phyloP scores from a whole-genome alignment of 352 stramenopile species.

The Pythium grandisporangium region DNA sequence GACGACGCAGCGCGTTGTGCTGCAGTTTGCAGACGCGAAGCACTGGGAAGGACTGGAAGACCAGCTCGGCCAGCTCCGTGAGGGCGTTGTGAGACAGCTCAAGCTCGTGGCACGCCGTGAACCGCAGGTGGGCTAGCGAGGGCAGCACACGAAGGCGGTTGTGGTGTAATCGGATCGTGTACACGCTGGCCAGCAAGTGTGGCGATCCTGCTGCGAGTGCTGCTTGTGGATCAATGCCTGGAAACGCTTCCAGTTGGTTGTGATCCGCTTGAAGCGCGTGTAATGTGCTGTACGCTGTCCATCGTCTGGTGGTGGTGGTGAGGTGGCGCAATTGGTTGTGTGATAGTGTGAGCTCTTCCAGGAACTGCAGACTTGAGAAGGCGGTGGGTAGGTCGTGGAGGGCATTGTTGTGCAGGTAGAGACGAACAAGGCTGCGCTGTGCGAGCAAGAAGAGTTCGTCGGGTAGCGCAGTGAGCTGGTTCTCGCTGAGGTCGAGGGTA shows the following conservation, averaged over 20 bases:
- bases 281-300: too few relatives aligned
- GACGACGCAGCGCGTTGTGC: conserved; percentile 21
- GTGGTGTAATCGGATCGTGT: conserved; percentile 13
- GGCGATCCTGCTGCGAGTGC: too few relatives aligned
- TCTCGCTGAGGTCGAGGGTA: conserved; percentile 12
- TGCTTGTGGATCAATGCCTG: too few relatives aligned
- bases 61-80: conserved; percentile 21
- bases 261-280: too few relatives aligned
- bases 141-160: conserved; percentile 10
- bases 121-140: conserved; percentile 6
- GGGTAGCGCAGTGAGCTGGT: conserved; percentile 23
- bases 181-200: too few relatives aligned
- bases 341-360: conserved; percentile 20
- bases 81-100: conserved; percentile 39
- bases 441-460: conserved; percentile 23
- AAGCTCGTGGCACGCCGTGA: conserved; percentile 25
- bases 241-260: too few relatives aligned
- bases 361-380: conserved; percentile 4
- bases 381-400: conserved; percentile 18
- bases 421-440: conserved; percentile 12
- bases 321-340: conserved; percentile 31
- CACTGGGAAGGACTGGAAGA: conserved; percentile 27
- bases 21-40: conserved; percentile 31
- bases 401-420: conserved; percentile 37
- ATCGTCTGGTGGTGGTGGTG: too few relatives aligned